These are phyloP conservation scores for Eremothecium sinecaudum DNA, from an alignment of 1,139 yeast species.

Conservation along the genomic window DNA sequence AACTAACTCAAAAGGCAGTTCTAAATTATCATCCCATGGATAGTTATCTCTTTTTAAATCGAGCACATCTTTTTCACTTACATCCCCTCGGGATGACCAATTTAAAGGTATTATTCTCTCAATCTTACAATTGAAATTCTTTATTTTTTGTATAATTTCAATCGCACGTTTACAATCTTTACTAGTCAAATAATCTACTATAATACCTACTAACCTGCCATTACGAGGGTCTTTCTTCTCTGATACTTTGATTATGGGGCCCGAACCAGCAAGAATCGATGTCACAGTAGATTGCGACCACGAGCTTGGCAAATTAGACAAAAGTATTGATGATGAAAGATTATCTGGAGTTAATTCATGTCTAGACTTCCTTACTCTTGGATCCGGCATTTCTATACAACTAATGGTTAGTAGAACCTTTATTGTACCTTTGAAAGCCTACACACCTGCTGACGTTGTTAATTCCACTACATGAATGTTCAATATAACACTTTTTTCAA, in stretches of 20 bases:
- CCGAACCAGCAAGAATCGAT: constrained; percentile 30
- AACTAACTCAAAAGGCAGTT: constrained; percentile 30
- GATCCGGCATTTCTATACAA: constrained; percentile 19
- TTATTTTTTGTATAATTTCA: constrained; percentile 20
- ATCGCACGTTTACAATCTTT: constrained; percentile 24
- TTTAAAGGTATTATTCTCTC: constrained; percentile 24
- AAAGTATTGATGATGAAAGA: constrained; percentile 23
- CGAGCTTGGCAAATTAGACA: constrained; percentile 23
- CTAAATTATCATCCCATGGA: constrained; percentile 27
- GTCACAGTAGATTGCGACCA: constrained; percentile 27
- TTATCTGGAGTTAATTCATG: constrained; percentile 27
- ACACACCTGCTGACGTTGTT: too few relatives aligned
- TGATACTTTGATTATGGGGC: constrained; percentile 21
- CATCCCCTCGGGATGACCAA: constrained; percentile 13
- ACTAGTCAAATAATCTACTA: constrained; percentile 20
- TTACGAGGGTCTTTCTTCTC: constrained; percentile 26
- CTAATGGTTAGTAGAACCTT: background rate
- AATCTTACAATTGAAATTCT: constrained; percentile 21
- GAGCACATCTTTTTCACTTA: constrained; percentile 12
- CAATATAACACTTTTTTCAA: too few relatives aligned
- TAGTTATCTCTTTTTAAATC: constrained; percentile 26
- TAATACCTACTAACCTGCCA: constrained; percentile 20
- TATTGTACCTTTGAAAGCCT: too few relatives aligned
- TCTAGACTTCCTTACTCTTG: constrained; percentile 25
- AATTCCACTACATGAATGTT: too few relatives aligned